These are phyloP conservation scores for Parmelia sp. DNA, from an alignment of 495 filamentous ascomycete genomes.

Conservation along the genomic window DNA sequence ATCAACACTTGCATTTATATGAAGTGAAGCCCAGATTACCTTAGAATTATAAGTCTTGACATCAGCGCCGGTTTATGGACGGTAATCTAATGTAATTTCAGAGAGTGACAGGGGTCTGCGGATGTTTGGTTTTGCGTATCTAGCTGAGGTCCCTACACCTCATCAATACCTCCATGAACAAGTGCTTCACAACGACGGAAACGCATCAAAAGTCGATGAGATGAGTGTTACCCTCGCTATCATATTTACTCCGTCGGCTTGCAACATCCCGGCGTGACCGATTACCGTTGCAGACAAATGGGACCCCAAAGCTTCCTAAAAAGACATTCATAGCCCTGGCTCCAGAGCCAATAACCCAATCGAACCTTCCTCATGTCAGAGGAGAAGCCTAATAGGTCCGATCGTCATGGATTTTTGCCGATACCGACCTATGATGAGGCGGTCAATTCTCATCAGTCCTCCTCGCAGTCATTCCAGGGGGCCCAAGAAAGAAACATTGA, in stretches of 20 bases:
- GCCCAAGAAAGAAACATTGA: conserved; percentile 48
- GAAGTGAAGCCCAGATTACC: too few species aligned
- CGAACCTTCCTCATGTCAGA: conserved; percentile 40
- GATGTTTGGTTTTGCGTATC: neutral
- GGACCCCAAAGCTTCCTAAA: neutral
- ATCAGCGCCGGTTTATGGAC: too few species aligned
- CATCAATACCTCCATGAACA: neutral
- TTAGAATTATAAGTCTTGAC: neutral
- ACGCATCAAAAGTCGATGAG: neutral
- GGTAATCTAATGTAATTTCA: too few species aligned
- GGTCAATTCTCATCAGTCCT: conserved; percentile 52
- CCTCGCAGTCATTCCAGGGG: conserved; percentile 58
- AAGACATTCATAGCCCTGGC: conserved; percentile 9
- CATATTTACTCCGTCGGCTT: neutral
- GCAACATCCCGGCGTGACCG: neutral
- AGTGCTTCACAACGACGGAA: too few species aligned
- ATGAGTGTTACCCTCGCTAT: neutral
- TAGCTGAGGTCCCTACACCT: too few species aligned
- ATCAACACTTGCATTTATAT: too few species aligned
- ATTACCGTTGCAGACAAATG: conserved; percentile 5
- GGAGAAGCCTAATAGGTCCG: conserved; percentile 47
- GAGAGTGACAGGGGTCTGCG: conserved; percentile 3
- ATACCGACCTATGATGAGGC: conserved; percentile 97
- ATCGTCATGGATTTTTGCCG: conserved; percentile 58
- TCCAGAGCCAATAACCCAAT: neutral